A percentile compares a stretch with the other conserved stretches of the same genome.
These are phyloP conservation scores for Nakazawaea ishiwadae DNA, from an alignment of 805 yeast species.

Conservation along the genomic window DNA sequence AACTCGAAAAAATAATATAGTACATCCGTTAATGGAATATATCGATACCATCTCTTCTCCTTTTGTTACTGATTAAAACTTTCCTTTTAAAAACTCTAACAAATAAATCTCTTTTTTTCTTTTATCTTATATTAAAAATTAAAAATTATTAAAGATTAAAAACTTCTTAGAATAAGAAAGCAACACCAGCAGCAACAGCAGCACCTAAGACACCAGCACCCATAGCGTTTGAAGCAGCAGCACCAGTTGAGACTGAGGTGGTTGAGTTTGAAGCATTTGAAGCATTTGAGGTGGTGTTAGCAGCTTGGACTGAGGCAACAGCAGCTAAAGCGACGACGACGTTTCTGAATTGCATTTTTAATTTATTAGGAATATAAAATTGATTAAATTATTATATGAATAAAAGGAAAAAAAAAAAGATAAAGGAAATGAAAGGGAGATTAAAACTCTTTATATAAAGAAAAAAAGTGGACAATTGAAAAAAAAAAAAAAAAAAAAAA, in stretches of 20 bases:
- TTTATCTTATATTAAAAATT: too few species aligned
- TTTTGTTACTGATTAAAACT: too few species aligned
- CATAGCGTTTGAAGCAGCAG: constrained; percentile 49
- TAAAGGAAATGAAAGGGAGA: not conserved
- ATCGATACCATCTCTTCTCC: too few species aligned
- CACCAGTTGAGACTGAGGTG: constrained; percentile 40
- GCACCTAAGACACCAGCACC: constrained; percentile 79
- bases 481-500: too few species aligned
- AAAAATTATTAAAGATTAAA: too few species aligned
- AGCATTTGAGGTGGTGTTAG: constrained; percentile 33
- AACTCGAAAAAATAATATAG: too few species aligned
- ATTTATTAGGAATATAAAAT: not conserved
- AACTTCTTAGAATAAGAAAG: constrained; percentile 28
- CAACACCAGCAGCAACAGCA: constrained; percentile 79
- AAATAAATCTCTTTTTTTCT: too few species aligned
- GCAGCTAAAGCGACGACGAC: constrained; percentile 68
- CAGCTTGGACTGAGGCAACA: constrained; percentile 64
- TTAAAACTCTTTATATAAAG: too few species aligned
- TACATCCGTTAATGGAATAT: too few species aligned
- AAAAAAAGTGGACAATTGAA: too few species aligned
- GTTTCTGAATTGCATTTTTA: constrained; percentile 67
- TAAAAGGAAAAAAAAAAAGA: not conserved
- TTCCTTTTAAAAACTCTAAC: too few species aligned
- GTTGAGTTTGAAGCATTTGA: constrained; percentile 41
- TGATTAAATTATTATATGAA: not conserved